phyloP scores from a whole-genome alignment of 495 filamentous ascomycete species.

The Penicillium pulvis region DNA sequence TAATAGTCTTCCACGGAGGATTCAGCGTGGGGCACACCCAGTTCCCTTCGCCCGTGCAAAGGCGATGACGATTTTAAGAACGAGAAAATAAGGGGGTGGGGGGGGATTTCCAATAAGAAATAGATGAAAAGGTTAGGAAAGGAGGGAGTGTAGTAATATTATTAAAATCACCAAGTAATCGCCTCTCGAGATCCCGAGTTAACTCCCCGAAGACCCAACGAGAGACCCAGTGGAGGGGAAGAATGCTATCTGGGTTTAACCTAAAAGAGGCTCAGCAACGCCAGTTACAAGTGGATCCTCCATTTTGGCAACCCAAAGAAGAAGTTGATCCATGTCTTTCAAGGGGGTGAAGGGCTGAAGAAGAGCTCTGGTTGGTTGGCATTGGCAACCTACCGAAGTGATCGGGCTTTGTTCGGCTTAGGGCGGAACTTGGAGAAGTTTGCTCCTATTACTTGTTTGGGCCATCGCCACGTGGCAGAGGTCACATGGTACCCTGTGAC shows the following conservation, averaged over 20 bases:
- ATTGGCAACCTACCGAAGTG: not conserved
- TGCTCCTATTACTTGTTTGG: not conserved
- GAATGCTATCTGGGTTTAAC: slow-evolving; percentile 3
- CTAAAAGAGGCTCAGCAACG: slow-evolving; percentile 5
- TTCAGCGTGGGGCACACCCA: slow-evolving; percentile 2
- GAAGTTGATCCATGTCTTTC: slow-evolving; percentile 3
- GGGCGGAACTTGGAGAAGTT: slow-evolving; percentile 1
- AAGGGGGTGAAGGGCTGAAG: not conserved
- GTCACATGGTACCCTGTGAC: not conserved
- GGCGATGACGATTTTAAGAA: not conserved
- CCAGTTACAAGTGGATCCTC: not conserved
- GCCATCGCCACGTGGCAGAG: not conserved
- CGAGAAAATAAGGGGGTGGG: not conserved
- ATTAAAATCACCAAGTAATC: not conserved
- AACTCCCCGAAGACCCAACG: slow-evolving; percentile 5
- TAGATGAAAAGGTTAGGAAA: slow-evolving; percentile 3
- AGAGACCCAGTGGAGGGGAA: not conserved
- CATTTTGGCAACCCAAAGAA: slow-evolving; percentile 4
- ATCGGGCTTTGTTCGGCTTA: slow-evolving; percentile 2
- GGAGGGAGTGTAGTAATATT: not conserved
- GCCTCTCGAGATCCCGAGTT: not conserved
- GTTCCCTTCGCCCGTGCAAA: slow-evolving; percentile 4
- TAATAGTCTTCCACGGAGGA: slow-evolving; percentile 1
- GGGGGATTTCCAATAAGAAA: not conserved
- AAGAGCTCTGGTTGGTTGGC: slow-evolving; percentile 1